Evolutionary conservation across 768 basidiomycete genomes (phyloP).

Genomic region (Trametes punicea): DNA sequence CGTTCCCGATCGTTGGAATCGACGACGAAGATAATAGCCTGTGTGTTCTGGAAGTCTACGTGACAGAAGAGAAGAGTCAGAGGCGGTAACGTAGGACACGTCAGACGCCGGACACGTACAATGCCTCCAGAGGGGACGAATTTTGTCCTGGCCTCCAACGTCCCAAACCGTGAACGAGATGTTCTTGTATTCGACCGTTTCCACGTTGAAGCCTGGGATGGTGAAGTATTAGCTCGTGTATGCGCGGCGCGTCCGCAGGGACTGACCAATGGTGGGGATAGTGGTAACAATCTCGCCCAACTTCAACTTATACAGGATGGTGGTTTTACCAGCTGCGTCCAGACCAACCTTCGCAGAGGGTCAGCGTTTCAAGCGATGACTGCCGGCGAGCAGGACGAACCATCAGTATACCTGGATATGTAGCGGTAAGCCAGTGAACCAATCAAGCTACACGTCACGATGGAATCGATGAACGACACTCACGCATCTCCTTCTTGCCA

Average conservation of each 20-base stretch:
- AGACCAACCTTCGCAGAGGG: constrained; percentile 76
- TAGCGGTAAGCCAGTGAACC: constrained; percentile 20
- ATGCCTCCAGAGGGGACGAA: constrained; percentile 99
- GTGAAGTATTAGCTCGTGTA: constrained; percentile 15
- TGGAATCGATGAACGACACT: constrained; percentile 37
- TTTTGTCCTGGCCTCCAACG: constrained; percentile 99
- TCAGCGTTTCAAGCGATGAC: not conserved
- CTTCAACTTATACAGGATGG: constrained; percentile 99
- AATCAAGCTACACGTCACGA: constrained; percentile 22
- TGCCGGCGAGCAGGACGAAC: constrained; percentile 37
- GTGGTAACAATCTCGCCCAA: constrained; percentile 99
- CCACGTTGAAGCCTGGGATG: constrained; percentile 92
- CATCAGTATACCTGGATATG: constrained; percentile 88
- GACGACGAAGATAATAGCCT: constrained; percentile 99
- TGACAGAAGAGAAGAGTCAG: constrained; percentile 15
- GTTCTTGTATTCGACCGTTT: constrained; percentile 99
- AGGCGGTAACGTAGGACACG: constrained; percentile 13
- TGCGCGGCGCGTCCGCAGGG: constrained; percentile 4
- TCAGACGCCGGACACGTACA: constrained; percentile 56
- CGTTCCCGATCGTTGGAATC: constrained; percentile 99
- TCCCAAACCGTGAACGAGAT: constrained; percentile 99
- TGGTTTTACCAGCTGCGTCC: constrained; percentile 98
- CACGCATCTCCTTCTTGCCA: constrained; percentile 99
- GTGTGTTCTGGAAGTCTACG: constrained; percentile 99
- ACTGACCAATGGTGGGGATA: constrained; percentile 97